These are phyloP conservation scores for Hibiscus syriacus DNA, from an alignment of 345 rosid genomes.

Conservation along the genomic window DNA sequence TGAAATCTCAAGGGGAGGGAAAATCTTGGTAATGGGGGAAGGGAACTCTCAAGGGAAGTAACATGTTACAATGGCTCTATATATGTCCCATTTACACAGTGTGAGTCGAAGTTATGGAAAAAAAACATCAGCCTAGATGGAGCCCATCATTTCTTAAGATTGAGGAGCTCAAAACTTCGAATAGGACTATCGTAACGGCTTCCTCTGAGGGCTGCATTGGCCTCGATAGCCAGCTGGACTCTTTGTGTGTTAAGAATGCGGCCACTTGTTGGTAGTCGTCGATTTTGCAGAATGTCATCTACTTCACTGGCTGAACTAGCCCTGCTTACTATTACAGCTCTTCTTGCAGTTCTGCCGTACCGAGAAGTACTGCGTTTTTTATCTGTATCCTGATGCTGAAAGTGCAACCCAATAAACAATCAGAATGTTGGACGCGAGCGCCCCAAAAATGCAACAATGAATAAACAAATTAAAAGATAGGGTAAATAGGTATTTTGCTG, in stretches of 20 bases:
- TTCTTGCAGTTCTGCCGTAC: constrained; percentile 62
- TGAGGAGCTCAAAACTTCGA: constrained; percentile 57
- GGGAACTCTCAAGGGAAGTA: neutral
- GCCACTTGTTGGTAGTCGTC: constrained; percentile 45
- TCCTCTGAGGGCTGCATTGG: constrained; percentile 48
- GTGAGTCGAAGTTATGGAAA: neutral
- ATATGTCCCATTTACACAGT: constrained; percentile 16
- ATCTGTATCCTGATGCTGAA: constrained; percentile 50
- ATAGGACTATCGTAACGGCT: constrained; percentile 48
- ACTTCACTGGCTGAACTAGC: constrained; percentile 75
- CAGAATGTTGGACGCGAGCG: neutral
- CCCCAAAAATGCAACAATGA: no score
- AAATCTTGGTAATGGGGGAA: constrained; percentile 5
- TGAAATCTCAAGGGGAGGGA: constrained; percentile 8
- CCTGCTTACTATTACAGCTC: constrained; percentile 43
- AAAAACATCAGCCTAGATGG: neutral
- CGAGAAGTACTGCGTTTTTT: constrained; percentile 45
- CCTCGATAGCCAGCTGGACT: constrained; percentile 40
- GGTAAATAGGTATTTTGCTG: no score
- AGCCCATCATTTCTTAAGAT: constrained; percentile 40
- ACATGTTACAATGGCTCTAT: no score
- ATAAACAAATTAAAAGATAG: no score
- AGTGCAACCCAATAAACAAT: neutral
- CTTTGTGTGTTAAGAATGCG: constrained; percentile 56
- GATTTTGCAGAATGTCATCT: constrained; percentile 43